Percentiles rank a stretch among this genome's conserved stretches.
Evolutionary conservation across 163 green algal genomes (phyloP).

Genomic region (Chlamydomonas reinhardtii): DNA sequence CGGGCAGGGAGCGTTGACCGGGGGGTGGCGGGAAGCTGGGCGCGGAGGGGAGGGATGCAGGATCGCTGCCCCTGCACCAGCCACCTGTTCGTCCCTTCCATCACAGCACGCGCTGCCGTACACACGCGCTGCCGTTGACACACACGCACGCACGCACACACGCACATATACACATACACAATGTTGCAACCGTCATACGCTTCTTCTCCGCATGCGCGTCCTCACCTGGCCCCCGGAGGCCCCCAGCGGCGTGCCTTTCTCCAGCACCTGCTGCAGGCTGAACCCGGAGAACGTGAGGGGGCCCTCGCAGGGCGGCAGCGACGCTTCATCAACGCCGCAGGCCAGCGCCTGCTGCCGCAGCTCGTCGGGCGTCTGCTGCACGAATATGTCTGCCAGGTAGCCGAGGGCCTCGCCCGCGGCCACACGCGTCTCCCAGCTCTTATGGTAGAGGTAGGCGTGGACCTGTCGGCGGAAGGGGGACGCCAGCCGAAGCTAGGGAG

Average conservation of each 20-base stretch:
- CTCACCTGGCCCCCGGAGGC: slow-evolving; percentile 81
- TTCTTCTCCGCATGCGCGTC: too few species aligned
- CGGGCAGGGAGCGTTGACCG: too few species aligned
- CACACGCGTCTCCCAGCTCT: slow-evolving; percentile 83
- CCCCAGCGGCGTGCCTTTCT: slow-evolving; percentile 76
- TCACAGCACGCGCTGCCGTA: too few species aligned
- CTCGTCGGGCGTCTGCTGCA: slow-evolving; percentile 67
- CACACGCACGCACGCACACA: too few species aligned
- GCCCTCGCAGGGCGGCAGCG: background rate
- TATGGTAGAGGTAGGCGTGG: slow-evolving; percentile 68
- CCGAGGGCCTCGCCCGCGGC: slow-evolving; percentile 82
- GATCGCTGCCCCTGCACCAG: too few species aligned
- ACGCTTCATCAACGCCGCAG: background rate
- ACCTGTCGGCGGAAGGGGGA: slow-evolving; percentile 69
- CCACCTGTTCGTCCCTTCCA: too few species aligned
- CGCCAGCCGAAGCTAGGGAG: too few species aligned
- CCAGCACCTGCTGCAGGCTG: slow-evolving; percentile 69
- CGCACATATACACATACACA: too few species aligned
- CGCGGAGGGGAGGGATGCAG: too few species aligned
- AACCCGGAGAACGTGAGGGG: slow-evolving; percentile 14
- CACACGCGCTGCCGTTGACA: too few species aligned
- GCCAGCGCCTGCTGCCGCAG: slow-evolving; percentile 47
- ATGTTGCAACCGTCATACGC: too few species aligned
- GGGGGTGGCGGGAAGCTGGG: too few species aligned
- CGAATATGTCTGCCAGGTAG: slow-evolving; percentile 77